Percentiles rank a stretch among this genome's conserved stretches.
phyloP scores from a whole-genome alignment of 331 rosid genomes.

The Prunus yedoensis region DNA sequence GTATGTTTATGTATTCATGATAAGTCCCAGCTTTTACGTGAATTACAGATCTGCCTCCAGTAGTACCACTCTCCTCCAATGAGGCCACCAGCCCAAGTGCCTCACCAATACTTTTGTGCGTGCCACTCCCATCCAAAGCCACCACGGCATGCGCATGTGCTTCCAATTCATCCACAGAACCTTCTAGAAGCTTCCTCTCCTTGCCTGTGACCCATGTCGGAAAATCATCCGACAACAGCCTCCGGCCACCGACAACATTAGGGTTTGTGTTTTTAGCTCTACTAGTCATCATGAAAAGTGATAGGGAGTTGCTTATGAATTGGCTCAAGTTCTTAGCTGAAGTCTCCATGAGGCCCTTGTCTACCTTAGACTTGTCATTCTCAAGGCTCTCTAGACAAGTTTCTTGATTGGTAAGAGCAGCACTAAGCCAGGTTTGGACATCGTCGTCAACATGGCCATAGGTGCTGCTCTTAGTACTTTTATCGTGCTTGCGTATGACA shows the following conservation, averaged over 20 bases:
- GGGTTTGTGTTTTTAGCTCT: not conserved
- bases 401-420: slow-evolving; percentile 40
- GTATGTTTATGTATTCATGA: slow-evolving; percentile 28
- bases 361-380: not conserved
- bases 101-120: slow-evolving; percentile 30
- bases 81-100: slow-evolving; percentile 19
- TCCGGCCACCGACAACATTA: slow-evolving; percentile 4
- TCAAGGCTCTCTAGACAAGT: slow-evolving; percentile 37
- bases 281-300: slow-evolving; percentile 18
- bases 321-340: slow-evolving; percentile 17
- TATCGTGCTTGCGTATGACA: not conserved
- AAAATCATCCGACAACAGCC: slow-evolving; percentile 16
- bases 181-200: slow-evolving; percentile 31
- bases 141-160: slow-evolving; percentile 40
- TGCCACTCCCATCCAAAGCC: slow-evolving; percentile 46
- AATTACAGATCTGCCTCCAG: slow-evolving; percentile 34
- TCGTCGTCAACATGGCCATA: not conserved
- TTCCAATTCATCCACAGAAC: slow-evolving; percentile 24
- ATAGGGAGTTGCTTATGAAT: slow-evolving; percentile 21
- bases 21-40: slow-evolving; percentile 33
- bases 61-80: not conserved
- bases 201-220: slow-evolving; percentile 29
- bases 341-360: slow-evolving; percentile 7
- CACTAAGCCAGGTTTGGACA: slow-evolving; percentile 41
- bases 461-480: not conserved